These are phyloP conservation scores for Pulveroboletus sp. DNA, from an alignment of 768 basidiomycete species.

Conservation along the genomic window DNA sequence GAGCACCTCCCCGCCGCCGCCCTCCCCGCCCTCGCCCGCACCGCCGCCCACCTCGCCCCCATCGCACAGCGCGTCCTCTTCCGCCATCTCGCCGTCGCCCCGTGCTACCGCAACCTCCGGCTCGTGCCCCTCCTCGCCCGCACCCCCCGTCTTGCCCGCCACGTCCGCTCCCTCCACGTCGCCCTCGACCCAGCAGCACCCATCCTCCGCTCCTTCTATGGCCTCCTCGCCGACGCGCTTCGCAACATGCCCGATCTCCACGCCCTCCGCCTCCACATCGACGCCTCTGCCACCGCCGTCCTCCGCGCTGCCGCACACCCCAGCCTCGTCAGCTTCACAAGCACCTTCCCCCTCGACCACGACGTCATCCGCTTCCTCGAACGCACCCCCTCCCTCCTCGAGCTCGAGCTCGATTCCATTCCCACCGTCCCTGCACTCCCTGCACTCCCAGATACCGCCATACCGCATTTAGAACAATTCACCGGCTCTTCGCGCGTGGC, in stretches of 20 bases:
- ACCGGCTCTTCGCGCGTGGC: constrained; percentile 58
- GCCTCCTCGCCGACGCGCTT: constrained; percentile 49
- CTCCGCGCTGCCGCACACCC: constrained; percentile 42
- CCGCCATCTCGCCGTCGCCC: constrained; percentile 48
- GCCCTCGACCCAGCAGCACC: constrained; percentile 40
- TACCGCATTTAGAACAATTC: constrained; percentile 50
- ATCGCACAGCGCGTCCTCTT: constrained; percentile 63
- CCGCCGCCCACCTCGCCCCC: constrained; percentile 39
- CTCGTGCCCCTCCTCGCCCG: constrained; percentile 54
- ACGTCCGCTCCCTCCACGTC: constrained; percentile 61
- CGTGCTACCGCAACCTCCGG: constrained; percentile 41
- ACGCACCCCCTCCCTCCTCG: constrained; percentile 49
- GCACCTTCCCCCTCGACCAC: constrained; percentile 57
- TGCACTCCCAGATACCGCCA: constrained; percentile 32
- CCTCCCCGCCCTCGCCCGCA: constrained; percentile 49
- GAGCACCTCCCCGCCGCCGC: constrained; percentile 30
- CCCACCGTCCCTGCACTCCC: constrained; percentile 26
- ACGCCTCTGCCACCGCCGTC: constrained; percentile 52
- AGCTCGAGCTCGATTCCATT: constrained; percentile 51
- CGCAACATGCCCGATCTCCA: constrained; percentile 57
- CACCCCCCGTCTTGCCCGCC: constrained; percentile 52
- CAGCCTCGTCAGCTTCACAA: constrained; percentile 52
- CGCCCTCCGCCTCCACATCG: constrained; percentile 47
- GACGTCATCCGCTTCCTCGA: constrained; percentile 57
- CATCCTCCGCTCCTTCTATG: constrained; percentile 46